Percentiles rank a stretch among this genome's conserved stretches.
Evolutionary conservation across 352 stramenopile genomes (phyloP).

Genomic region (Pythium scleroteichum): DNA sequence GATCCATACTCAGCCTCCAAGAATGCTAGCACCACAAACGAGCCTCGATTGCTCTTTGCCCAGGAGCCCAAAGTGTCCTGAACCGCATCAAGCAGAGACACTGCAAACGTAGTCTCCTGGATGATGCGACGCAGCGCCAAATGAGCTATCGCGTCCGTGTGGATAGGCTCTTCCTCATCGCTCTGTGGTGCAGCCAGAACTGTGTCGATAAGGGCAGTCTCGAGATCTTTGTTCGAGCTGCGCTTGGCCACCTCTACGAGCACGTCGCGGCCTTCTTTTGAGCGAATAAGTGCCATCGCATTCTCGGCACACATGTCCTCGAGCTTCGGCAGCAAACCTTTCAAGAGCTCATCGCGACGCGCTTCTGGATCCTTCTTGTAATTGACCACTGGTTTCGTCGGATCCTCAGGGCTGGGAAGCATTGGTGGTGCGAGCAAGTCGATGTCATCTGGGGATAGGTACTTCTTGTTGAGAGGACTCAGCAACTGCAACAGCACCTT

Average conservation of each 20-base stretch:
- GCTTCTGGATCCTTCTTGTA: constrained; percentile 88
- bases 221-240: constrained; percentile 50
- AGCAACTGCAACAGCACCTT: constrained; percentile 84
- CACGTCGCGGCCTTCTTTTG: constrained; percentile 79
- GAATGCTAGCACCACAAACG: constrained; percentile 84
- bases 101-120: constrained; percentile 63
- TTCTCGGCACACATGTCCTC: constrained; percentile 74
- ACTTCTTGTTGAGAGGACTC: constrained; percentile 81
- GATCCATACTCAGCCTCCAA: constrained; percentile 64
- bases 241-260: constrained; percentile 81
- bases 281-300: constrained; percentile 63
- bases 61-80: constrained; percentile 49
- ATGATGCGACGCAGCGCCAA: constrained; percentile 73
- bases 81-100: constrained; percentile 54
- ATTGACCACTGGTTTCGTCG: constrained; percentile 65
- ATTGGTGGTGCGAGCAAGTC: constrained; percentile 70
- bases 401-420: constrained; percentile 63
- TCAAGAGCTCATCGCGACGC: constrained; percentile 75
- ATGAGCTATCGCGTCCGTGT: constrained; percentile 75
- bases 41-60: constrained; percentile 73
- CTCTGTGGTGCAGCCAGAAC: constrained; percentile 45
- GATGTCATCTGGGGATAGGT: constrained; percentile 80
- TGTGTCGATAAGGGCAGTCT: constrained; percentile 44
- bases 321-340: constrained; percentile 79
- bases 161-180: constrained; percentile 54